Base-by-base conservation (phyloP, 306 rosid genomes). In the Medicago arabica region DNA sequence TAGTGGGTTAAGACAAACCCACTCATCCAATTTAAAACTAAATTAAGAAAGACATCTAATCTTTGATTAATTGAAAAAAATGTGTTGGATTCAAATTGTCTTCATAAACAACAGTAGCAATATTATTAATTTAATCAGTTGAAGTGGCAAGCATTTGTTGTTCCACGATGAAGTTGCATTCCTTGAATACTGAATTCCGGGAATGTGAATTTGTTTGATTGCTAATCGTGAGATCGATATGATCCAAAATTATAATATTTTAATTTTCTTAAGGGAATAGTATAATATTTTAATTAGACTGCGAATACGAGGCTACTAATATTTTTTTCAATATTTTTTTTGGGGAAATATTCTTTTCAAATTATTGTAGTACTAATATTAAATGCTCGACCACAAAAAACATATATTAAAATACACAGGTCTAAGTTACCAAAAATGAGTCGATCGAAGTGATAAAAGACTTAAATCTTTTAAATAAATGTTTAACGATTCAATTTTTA, bases 1-100 rank as follows among this genome's bases (percentile, higher is more conserved):
- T 51, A 69, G 89, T 82, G 85, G 76, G 76, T 75, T 57, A 25
- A 77, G 84, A 80, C 84, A 78, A 85, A 69, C 67, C 55, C 85
- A 79, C 82, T 70, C 80, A 62, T 79, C 67, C 70, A 71, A 66
- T 82, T 65, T 83, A 76, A 87, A 83, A 61, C 54, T 74, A 51
- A 7, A 41, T 55, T 25, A 77, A 73, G 57, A 25, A 76, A 80
- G 62, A 82, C 77, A 76, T 74, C 63, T 31, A 74, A 80, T 69
- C 40, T 78, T 63, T 23, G 6, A 13, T 81, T 74, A 73, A 76
- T 70, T 57, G 3, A 28, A 59, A 67, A 12, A 43, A 12, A 64
- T 18, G 50, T 64, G 76, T 81, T 78, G 76, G 79, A 19, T 85
- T 78, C 84, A 66, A 82, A 73, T 78, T 74, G 83, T 74, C 63